Evolutionary conservation across 495 filamentous ascomycete genomes (phyloP).

Genomic region (Podospora conica): DNA sequence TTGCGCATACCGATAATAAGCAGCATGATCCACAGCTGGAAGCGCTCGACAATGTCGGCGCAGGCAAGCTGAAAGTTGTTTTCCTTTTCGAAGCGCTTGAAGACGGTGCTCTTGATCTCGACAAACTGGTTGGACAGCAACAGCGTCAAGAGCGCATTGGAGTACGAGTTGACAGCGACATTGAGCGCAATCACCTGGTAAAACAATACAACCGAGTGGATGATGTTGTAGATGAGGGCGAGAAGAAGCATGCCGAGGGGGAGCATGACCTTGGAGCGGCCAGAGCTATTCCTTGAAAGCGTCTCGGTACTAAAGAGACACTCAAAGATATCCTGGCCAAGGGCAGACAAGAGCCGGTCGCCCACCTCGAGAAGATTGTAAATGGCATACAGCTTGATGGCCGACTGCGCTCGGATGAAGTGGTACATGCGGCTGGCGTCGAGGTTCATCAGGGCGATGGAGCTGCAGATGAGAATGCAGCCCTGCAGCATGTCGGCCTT

Average conservation of each 20-base stretch:
- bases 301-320: conserved; percentile 91
- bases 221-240: conserved; percentile 77
- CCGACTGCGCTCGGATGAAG: conserved; percentile 89
- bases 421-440: conserved; percentile 99
- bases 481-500: conserved; percentile 95
- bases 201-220: conserved; percentile 82
- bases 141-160: conserved; percentile 87
- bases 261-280: conserved; percentile 84
- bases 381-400: conserved; percentile 97
- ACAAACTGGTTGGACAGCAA: conserved; percentile 95
- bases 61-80: conserved; percentile 96
- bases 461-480: conserved; percentile 74
- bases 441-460: conserved; percentile 78
- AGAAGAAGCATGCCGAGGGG: conserved; percentile 89
- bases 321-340: conserved; percentile 94
- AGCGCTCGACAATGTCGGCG: conserved; percentile 93
- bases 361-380: conserved; percentile 91
- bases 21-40: conserved; percentile 96
- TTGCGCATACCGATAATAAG: conserved; percentile 93
- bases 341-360: conserved; percentile 79
- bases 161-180: conserved; percentile 97
- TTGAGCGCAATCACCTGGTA: conserved; percentile 97
- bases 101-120: conserved; percentile 95
- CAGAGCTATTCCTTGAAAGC: conserved; percentile 77
- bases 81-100: conserved; percentile 96